Conservation (phyloP, 2,329 filamentous ascomycete species). For the Cercospora zeae-maydis region DNA sequence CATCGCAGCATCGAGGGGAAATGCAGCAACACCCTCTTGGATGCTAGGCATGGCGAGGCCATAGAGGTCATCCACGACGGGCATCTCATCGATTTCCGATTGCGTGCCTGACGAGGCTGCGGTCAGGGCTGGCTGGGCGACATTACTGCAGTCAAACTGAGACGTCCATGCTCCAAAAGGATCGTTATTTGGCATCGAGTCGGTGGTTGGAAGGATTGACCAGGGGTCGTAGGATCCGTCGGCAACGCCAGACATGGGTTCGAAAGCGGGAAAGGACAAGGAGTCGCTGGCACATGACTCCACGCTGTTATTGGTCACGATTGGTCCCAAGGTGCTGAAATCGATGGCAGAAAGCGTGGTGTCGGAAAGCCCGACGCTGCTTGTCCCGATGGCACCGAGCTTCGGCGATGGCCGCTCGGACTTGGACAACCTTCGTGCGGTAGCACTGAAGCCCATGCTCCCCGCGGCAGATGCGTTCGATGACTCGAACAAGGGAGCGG, state of each 20-base stretch:
- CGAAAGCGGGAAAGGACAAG: slow-evolving; percentile 20
- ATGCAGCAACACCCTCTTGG: slow-evolving; percentile 28
- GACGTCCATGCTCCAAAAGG: slow-evolving; percentile 35
- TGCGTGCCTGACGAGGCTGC: slow-evolving; percentile 40
- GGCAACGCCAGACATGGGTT: slow-evolving; percentile 29
- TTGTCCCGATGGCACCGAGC: slow-evolving; percentile 17
- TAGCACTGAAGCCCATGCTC: slow-evolving; percentile 12
- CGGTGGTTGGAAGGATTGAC: slow-evolving; percentile 30
- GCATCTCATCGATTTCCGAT: slow-evolving; percentile 39
- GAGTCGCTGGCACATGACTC: slow-evolving; percentile 27
- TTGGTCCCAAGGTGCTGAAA: slow-evolving; percentile 26
- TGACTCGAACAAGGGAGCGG: background rate
- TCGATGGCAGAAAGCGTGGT: slow-evolving; percentile 26
- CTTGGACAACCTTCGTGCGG: slow-evolving; percentile 27
- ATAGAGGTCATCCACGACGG: slow-evolving; percentile 35
- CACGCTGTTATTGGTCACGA: slow-evolving; percentile 28
- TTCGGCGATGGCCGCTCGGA: slow-evolving; percentile 35
- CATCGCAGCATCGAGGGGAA: slow-evolving; percentile 15
- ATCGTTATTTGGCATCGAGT: slow-evolving; percentile 35
- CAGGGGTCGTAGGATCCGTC: slow-evolving; percentile 33
- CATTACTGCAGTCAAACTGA: slow-evolving; percentile 23
- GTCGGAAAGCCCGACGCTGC: slow-evolving; percentile 19
- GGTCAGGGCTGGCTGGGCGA: slow-evolving; percentile 38
- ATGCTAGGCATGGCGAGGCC: slow-evolving; percentile 33
- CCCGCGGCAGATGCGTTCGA: slow-evolving; percentile 17